Percentiles rank a stretch among this genome's conserved stretches.
phyloP scores from a whole-genome alignment of 2,329 filamentous ascomycete species.

The Diaporthe nobilis region DNA sequence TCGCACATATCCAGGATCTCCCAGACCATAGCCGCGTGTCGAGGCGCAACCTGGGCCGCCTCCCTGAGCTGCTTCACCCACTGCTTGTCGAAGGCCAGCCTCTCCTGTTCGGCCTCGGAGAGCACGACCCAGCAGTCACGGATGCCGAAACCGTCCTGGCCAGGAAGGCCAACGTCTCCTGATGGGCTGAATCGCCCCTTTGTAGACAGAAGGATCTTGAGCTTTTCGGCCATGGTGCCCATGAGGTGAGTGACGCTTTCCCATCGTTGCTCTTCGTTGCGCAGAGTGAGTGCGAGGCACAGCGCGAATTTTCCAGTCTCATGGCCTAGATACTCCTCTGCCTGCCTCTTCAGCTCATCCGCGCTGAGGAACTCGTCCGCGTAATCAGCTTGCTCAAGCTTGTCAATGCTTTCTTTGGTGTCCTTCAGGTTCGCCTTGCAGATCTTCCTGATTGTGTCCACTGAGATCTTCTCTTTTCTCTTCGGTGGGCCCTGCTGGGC shows the following conservation, averaged over 20 bases:
- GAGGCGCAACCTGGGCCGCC: conserved; percentile 30
- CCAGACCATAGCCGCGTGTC: conserved; percentile 27
- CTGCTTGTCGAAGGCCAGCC: conserved; percentile 27
- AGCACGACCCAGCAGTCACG: conserved; percentile 39
- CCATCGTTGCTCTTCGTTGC: conserved; percentile 33
- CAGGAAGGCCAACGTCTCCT: conserved; percentile 35
- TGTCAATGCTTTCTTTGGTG: conserved; percentile 37
- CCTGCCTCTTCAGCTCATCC: conserved; percentile 32
- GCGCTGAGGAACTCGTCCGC: conserved; percentile 30
- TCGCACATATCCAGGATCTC: conserved; percentile 31
- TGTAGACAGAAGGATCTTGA: conserved; percentile 31
- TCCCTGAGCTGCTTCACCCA: conserved; percentile 35
- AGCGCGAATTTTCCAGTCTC: conserved; percentile 35
- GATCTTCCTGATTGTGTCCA: conserved; percentile 34
- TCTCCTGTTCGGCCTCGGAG: conserved; percentile 35
- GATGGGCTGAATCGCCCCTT: conserved; percentile 32
- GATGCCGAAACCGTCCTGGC: conserved; percentile 35
- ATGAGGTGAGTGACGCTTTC: conserved; percentile 34
- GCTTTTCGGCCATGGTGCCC: conserved; percentile 31
- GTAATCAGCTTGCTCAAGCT: conserved; percentile 35
- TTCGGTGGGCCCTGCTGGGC: conserved; percentile 17
- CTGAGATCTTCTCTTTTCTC: conserved; percentile 37
- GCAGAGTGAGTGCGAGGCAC: conserved; percentile 33
- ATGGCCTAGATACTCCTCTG: conserved; percentile 33
- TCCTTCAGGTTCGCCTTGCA: conserved; percentile 38